Percentiles rank a stretch among this genome's conserved stretches.
Evolutionary conservation across 768 basidiomycete genomes (phyloP).

Genomic region (Pholiota microspora): DNA sequence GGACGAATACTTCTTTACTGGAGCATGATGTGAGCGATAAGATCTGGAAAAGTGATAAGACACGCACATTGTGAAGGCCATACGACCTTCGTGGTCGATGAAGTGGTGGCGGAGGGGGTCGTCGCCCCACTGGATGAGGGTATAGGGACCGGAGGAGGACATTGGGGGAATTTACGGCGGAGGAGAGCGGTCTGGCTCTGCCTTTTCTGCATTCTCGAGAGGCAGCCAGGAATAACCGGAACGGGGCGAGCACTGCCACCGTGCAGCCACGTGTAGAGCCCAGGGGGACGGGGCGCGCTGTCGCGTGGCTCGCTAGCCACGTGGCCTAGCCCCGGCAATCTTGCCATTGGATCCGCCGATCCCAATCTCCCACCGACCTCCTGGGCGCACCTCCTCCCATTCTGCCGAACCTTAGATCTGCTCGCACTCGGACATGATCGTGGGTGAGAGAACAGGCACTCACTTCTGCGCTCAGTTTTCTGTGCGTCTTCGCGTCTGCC

Average conservation of each 20-base stretch:
- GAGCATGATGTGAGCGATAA: background rate
- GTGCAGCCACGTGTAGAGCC: constrained; percentile 15
- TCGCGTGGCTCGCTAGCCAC: constrained; percentile 18
- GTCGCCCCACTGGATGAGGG: constrained; percentile 63
- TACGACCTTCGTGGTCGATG: constrained; percentile 60
- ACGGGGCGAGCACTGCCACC: constrained; percentile 15
- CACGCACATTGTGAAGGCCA: constrained; percentile 69
- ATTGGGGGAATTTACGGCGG: constrained; percentile 11
- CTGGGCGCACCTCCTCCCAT: background rate
- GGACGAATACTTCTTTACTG: background rate
- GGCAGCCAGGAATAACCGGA: constrained; percentile 16
- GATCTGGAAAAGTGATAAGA: background rate
- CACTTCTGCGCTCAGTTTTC: background rate
- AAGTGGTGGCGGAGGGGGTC: constrained; percentile 61
- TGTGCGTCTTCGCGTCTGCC: background rate
- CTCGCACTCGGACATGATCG: constrained; percentile 13
- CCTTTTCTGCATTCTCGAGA: constrained; percentile 13
- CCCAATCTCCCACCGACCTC: constrained; percentile 5
- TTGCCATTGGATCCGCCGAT: constrained; percentile 5
- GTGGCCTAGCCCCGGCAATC: constrained; percentile 15
- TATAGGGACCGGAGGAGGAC: constrained; percentile 27
- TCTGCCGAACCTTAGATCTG: constrained; percentile 7
- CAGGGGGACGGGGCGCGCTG: constrained; percentile 12
- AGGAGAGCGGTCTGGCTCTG: constrained; percentile 1
- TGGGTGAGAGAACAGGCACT: constrained; percentile 9